Base-by-base conservation (phyloP, 129 eudicot genomes). In the Lactuca sativa region DNA sequence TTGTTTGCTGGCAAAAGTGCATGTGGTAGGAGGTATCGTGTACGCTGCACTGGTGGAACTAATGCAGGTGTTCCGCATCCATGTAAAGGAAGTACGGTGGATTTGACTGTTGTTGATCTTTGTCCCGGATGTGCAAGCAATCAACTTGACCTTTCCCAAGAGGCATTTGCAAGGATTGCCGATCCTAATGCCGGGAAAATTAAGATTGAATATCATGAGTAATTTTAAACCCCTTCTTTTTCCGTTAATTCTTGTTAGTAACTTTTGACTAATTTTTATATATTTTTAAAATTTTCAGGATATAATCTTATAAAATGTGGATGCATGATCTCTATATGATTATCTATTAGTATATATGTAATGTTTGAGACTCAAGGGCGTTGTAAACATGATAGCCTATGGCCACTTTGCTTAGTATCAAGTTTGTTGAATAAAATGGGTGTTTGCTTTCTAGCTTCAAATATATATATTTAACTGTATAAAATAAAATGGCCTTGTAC, bases 91-190 rank as follows among this genome's bases (percentile, higher is more conserved):
- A 56, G 52, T 0, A 72, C 71, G 3, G 66, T 84, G 1, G 71
- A 56, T 13, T 82, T 84, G 7, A 77, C 69, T 14, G 76, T 77
- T 0, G 85, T 84, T 14, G 88, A 84, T 70, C 69, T 60, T 38
- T 84, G 88, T 67, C 85, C 88, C 2, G 81, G 80, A 17, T 80
- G 85, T 67, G 51, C 52, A 4, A 81, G 64, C 2, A 49, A 72
- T 37, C 74, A 66, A 18, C 25, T 84, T 58, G 89, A 84, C 70
- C 83, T 84, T 40, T 84, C 83, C 4, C 68, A 56, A 69, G 75
- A 80, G 56, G 89, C 85, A 47, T 84, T 84, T 9, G 15, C 75
- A 2, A 40, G 12, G 41, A 84, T 80, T 66, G 85, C 81, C 9
- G 37, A 80, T 56, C 80, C 79, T 44, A 67, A 54, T 41, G 89